Percentiles rank a stretch among this genome's conserved stretches.
These are phyloP conservation scores for Corylus avellana DNA, from an alignment of 306 rosid genomes.

Conservation along the genomic window DNA sequence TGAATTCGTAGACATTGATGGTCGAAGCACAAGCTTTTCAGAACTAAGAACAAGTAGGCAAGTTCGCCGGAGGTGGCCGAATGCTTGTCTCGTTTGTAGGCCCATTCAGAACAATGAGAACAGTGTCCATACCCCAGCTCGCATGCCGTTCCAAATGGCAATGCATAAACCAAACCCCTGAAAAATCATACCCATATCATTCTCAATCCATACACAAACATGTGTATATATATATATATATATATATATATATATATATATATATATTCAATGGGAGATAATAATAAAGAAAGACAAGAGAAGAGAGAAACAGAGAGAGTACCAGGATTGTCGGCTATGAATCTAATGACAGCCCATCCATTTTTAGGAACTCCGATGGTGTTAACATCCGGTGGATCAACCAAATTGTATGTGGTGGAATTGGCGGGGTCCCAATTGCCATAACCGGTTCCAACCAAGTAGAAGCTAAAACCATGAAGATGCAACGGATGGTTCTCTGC, in stretches of 20 bases:
- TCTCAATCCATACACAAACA: neutral
- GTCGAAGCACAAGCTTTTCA: too few relatives aligned
- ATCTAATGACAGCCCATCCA: conserved; percentile 49
- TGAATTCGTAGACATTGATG: too few relatives aligned
- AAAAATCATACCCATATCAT: neutral
- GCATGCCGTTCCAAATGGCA: conserved; percentile 42
- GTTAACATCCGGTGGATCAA: conserved; percentile 31
- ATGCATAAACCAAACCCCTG: conserved; percentile 55
- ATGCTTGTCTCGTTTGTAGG: conserved; percentile 30
- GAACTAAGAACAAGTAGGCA: conserved; percentile 35
- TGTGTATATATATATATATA: too few relatives aligned
- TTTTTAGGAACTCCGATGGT: conserved; percentile 36
- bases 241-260: too few relatives aligned
- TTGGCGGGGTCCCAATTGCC: conserved; percentile 24
- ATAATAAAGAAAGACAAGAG: neutral
- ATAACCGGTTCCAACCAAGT: conserved; percentile 33
- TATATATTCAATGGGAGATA: too few relatives aligned
- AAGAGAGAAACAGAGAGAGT: neutral
- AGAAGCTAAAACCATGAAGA: conserved; percentile 47
- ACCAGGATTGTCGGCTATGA: conserved; percentile 45
- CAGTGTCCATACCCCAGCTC: conserved; percentile 46
- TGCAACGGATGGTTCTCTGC: conserved; percentile 55
- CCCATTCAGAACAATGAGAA: conserved; percentile 39
- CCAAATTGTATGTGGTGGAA: conserved; percentile 28
- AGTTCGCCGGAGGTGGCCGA: conserved; percentile 31